Base-by-base conservation (phyloP, 2,329 filamentous ascomycete species). In the Arachnopeziza araneosa region DNA sequence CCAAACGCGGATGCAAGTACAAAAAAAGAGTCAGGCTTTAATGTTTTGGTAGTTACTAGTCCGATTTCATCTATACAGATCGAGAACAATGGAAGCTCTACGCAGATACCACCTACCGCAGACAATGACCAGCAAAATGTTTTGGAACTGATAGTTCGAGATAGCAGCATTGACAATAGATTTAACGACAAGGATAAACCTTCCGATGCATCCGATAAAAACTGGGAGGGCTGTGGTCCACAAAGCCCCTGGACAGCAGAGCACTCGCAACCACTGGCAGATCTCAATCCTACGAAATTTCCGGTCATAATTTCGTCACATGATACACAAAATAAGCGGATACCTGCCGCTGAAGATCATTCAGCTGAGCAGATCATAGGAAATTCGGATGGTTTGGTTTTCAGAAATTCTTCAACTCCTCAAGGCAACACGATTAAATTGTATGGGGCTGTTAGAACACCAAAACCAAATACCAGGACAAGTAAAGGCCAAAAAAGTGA, bases 231-330 rank as follows among this genome's bases (percentile, higher is more conserved):
- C 17, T 44, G 36, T 44, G 36, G 14, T 3, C 48, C n/a, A 44
- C 56, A 58, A 22, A 58, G 52, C 49, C 57, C 57, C 19, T 58
- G 57, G 57, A 22, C 32, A n/a, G 24, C 24, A 3, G 57, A 58
- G 49, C 36, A 5, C 5, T 44, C 36, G 17, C 36, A 44, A 44
- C 36, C 36, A 19, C 17, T 44, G 36, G 36, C 17, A 44, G 6
- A 8, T 44, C 36, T 44, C 36, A 44, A 5, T 14, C 2, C 6
- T 3, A 6, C 36, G 12, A 44, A 44, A 12, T 8, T 14, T 6
- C 6, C 12, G 6, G 36, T 44, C 17, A 12, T 3, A 5, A 6
- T 17, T 44, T 44, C 12, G 17, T 44, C 36, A 12, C 6, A 17
- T 14, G 36, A 44, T 44, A 44, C 17, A 14, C 6, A 44, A 44